A percentile compares a stretch with the other conserved stretches of the same genome.
phyloP scores from a whole-genome alignment of 73 alveolate species.

The Paramecium pentaurelia region DNA sequence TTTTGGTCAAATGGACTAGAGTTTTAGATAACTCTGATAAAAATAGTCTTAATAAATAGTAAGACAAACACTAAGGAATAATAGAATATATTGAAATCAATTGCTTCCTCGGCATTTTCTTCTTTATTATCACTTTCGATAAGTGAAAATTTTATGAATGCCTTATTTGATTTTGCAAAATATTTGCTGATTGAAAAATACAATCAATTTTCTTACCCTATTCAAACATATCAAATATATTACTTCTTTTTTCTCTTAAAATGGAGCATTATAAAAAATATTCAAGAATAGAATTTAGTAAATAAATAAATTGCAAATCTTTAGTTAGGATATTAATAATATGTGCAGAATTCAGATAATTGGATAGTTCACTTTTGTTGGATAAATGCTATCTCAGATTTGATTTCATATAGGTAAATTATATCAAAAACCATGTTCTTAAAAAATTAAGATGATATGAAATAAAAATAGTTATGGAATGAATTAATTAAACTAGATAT shows the following conservation, averaged over 20 bases:
- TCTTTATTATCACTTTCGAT: background rate
- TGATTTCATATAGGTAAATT: background rate
- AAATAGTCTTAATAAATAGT: background rate
- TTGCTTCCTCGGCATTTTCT: background rate
- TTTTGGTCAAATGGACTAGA: background rate
- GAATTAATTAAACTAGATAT: background rate
- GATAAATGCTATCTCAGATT: background rate
- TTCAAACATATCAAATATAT: background rate
- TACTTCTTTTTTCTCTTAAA: background rate
- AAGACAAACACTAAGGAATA: background rate
- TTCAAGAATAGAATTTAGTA: background rate
- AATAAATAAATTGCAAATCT: background rate
- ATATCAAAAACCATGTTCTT: too few relatives aligned
- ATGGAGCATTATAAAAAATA: background rate
- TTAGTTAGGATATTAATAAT: background rate
- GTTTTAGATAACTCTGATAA: background rate
- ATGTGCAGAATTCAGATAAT: background rate
- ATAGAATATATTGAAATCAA: too few relatives aligned
- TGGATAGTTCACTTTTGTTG: background rate
- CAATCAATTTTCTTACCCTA: background rate
- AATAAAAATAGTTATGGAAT: background rate
- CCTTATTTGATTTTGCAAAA: background rate
- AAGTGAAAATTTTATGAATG: too few relatives aligned
- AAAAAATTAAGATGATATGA: background rate
- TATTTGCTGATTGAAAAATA: background rate